These are phyloP conservation scores for Dryas integrifolia DNA, from an alignment of 331 rosid species.

Conservation along the genomic window DNA sequence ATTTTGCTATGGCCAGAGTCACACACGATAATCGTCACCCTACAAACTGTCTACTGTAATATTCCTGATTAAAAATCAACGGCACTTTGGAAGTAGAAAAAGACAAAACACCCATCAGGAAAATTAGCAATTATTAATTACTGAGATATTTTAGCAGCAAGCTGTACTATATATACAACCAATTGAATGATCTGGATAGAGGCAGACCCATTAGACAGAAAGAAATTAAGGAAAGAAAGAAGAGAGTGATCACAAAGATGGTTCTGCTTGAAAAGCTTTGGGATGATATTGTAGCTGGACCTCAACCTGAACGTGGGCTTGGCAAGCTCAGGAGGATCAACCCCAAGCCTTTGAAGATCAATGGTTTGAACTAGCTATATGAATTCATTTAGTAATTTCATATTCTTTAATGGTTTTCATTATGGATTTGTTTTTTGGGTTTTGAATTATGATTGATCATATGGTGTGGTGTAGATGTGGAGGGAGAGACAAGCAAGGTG, in stretches of 20 bases:
- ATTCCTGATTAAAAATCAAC: neutral
- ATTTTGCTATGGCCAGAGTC: neutral
- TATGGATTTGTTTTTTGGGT: no score
- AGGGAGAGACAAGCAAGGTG: slow-evolving; percentile 51
- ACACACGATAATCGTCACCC: no score
- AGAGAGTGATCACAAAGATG: slow-evolving; percentile 28
- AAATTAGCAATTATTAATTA: neutral
- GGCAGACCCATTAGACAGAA: neutral
- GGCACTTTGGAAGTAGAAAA: slow-evolving; percentile 40
- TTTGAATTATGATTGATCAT: no score
- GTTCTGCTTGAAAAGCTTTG: slow-evolving; percentile 83
- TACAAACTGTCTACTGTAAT: no score
- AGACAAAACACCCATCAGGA: neutral
- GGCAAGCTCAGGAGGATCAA: slow-evolving; percentile 58
- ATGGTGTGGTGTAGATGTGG: slow-evolving; percentile 14
- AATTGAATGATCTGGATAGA: neutral
- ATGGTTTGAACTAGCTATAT: slow-evolving; percentile 25
- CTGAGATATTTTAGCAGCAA: slow-evolving; percentile 39
- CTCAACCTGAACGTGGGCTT: slow-evolving; percentile 86
- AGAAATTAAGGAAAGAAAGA: neutral
- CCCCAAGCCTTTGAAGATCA: slow-evolving; percentile 40
- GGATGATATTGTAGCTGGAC: slow-evolving; percentile 84
- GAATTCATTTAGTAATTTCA: neutral
- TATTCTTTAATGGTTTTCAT: neutral
- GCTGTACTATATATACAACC: slow-evolving; percentile 26